phyloP scores from a whole-genome alignment of 768 basidiomycete species.

The Tylopilus felleus region DNA sequence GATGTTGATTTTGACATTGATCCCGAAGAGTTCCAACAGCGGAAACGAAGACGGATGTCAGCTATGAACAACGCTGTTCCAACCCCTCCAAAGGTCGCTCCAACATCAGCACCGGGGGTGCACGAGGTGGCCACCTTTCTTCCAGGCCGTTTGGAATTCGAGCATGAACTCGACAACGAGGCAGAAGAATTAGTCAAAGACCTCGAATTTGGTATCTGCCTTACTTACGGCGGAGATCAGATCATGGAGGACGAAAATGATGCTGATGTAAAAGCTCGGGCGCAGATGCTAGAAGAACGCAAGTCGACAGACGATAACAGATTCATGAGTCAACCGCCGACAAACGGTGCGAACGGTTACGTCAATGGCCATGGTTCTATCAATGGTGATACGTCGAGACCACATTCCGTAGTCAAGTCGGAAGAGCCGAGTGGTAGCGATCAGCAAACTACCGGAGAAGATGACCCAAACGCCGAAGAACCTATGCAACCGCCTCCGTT shows the following conservation, averaged over 20 bases:
- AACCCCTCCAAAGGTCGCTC: slow-evolving; percentile 65
- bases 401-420: slow-evolving; percentile 32
- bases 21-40: slow-evolving; percentile 78
- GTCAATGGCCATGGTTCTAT: slow-evolving; percentile 35
- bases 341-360: slow-evolving; percentile 25
- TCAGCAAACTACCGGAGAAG: slow-evolving; percentile 44
- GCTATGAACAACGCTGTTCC: slow-evolving; percentile 61
- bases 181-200: slow-evolving; percentile 95
- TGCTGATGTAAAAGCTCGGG: slow-evolving; percentile 57
- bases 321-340: slow-evolving; percentile 22
- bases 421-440: slow-evolving; percentile 43
- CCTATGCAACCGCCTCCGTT: slow-evolving; percentile 69
- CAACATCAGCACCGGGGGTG: slow-evolving; percentile 85
- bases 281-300: slow-evolving; percentile 40
- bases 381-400: slow-evolving; percentile 35
- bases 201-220: slow-evolving; percentile 90
- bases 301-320: slow-evolving; percentile 22
- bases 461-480: slow-evolving; percentile 60
- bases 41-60: slow-evolving; percentile 86
- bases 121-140: slow-evolving; percentile 93
- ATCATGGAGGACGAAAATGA: slow-evolving; percentile 78
- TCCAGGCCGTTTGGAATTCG: slow-evolving; percentile 97
- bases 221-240: slow-evolving; percentile 79
- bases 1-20: slow-evolving; percentile 67
- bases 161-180: slow-evolving; percentile 96